Conservation (phyloP, 257 asterid genomes). For the Capsicum chinense region DNA sequence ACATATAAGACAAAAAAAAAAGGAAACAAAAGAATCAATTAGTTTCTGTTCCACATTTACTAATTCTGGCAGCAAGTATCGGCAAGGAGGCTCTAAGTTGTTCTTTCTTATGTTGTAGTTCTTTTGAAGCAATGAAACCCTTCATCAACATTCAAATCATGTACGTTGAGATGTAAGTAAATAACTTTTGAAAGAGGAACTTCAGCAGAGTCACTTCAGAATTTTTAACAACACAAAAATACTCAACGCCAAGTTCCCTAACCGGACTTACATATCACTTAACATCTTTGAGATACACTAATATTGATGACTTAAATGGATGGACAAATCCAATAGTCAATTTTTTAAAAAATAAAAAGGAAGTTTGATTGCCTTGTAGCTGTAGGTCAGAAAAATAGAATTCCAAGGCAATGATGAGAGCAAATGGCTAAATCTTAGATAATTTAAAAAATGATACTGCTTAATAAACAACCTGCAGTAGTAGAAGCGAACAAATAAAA, state of each 20-base stretch:
- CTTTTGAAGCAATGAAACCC: not conserved
- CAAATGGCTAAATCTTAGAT: not conserved
- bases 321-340: not conserved
- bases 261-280: not conserved
- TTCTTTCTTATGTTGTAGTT: not conserved
- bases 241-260: not conserved
- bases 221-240: not conserved
- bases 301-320: not conserved
- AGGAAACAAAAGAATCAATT: not conserved
- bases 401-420: conserved; percentile 17
- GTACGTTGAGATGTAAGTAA: not conserved
- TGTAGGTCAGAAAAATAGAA: conserved; percentile 1
- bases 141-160: conserved; percentile 13
- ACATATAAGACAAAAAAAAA: not conserved
- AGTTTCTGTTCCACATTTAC: not conserved
- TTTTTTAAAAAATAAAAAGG: not conserved
- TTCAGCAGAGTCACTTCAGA: not conserved
- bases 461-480: not conserved
- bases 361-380: not conserved
- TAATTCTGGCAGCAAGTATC: not conserved
- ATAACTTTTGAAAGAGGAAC: not conserved
- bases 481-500: not conserved
- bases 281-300: not conserved
- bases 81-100: not conserved
- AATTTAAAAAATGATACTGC: not conserved